Base-by-base conservation (phyloP, 306 rosid species). In the Benincasa hispida region DNA sequence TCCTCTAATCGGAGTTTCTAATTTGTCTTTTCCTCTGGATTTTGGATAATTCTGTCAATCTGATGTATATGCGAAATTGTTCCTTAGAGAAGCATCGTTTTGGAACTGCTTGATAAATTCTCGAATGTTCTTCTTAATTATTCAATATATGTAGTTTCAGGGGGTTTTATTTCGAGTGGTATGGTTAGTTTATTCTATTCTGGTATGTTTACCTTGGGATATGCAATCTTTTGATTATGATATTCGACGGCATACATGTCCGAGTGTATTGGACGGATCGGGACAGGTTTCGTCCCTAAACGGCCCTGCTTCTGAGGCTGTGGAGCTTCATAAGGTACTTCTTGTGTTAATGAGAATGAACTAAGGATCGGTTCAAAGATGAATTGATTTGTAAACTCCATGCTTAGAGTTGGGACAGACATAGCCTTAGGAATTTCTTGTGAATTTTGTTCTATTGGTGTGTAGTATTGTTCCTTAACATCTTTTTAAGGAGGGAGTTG, bases 131-230 rank as follows among this genome's bases (percentile, higher is more conserved):
- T 14, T 24, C 5, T 55, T 13, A 21, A 34, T 76, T 41, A 13
- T 35, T 13, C 72, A n/a, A 59, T 60, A 5, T 41, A 17, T 76
- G 73, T 77, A 78, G 54, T 82, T 81, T 78, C 82, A 82, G 82
- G 79, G 45, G 59, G 14, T 5, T 48, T 74, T 61, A 59, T 50
- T 9, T 78, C 78, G 55, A 72, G 79, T 78, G 12, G 12, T 75
- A 7, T 79, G 77, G 48, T 18, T 72, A 47, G 69, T 57, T 24
- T 70, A 69, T 83, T 30, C 47, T 78, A 19, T 63, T 54, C 41
- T 75, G 30, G 27, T 34, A 48, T 51, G 51, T 73, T 56, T 34
- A 37, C 30, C 61, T 24, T 62, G 82, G 76, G 42, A 34, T 54
- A 54, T 79, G 35, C 75, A 69, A 42, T 42, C 50, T 55, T 78